Evolutionary conservation across 2,329 filamentous ascomycete species (phyloP), one percentile per base, ranked within the genome.

Genomic region (Aureobasidium leucospermi): DNA sequence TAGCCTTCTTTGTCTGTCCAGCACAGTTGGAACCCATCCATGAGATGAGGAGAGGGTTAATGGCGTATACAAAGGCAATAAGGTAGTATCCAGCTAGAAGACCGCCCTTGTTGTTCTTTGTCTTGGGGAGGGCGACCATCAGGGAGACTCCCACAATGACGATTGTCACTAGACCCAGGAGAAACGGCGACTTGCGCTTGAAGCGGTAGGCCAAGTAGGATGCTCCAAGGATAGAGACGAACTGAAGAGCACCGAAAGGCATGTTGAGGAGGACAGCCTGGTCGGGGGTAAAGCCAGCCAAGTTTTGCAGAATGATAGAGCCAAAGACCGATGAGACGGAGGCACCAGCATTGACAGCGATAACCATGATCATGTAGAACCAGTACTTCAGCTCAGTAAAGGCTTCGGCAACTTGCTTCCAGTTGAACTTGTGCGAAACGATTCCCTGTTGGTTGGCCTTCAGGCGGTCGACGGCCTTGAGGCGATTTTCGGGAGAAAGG

Each of bases 391-490:
- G 73, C 43, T 79, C 78, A 1, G 76, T 60, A 1, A 67, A 65
- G 1, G 72, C 68, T 66, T 80, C 78, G 10, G 67, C 31, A 4
- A 79, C 69, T 38, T 80, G 78, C 5, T 66, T 63, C 65, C 73
- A 69, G 62, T 78, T 79, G 70, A 78, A 79, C 31, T 78, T 74
- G 10, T 72, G 72, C 6, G 65, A 73, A 9, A 75, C 76, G 0
- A 73, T 75, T 38, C 78, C 78, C 1, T 77, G 79, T 53, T 79
- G 75, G 59, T 80, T 80, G 45, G 76, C 76, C n/a, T 76, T 75
- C 0, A 80, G 72, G 10, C 78, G 76, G 60, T 80, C 78, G 46
- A 79, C 70, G 4, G 75, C 78, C 62, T 79, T 75, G 0, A 69
- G 66, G 45, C 74, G 75, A 63, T 80, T 77, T n/a, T 73, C 66